These are phyloP conservation scores for Iris pallida DNA, from an alignment of 116 monocot genomes.

Conservation along the genomic window DNA sequence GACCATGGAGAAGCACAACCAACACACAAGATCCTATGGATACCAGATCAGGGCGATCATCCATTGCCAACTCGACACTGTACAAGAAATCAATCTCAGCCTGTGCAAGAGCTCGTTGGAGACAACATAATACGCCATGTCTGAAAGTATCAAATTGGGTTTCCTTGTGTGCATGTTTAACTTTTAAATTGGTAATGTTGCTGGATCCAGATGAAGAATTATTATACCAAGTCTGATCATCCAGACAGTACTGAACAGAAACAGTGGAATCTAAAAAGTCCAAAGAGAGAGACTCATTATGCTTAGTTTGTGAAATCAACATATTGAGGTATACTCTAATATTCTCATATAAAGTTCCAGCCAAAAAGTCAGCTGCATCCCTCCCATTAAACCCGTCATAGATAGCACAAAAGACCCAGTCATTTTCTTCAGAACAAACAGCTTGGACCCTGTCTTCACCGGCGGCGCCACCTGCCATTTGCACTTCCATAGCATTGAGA, in stretches of 20 bases:
- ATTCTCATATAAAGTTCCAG: constrained; percentile 75
- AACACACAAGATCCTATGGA: constrained; percentile 75
- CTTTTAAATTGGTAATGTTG: no score
- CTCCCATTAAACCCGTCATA: constrained; percentile 94
- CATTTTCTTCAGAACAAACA: constrained; percentile 81
- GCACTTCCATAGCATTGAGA: constrained; percentile 54
- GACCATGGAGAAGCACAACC: constrained; percentile 72
- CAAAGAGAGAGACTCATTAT: no score
- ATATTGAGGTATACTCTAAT: constrained; percentile 37
- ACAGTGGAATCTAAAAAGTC: no score
- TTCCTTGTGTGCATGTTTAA: no score
- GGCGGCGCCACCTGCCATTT: constrained; percentile 83
- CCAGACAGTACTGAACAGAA: no score
- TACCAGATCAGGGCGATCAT: constrained; percentile 72
- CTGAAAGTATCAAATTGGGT: no score
- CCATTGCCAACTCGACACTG: constrained; percentile 76
- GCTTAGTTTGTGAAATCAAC: no score
- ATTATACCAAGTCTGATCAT: no score
- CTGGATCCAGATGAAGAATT: constrained; percentile 17
- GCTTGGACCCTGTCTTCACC: constrained; percentile 92
- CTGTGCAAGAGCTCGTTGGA: constrained; percentile 50
- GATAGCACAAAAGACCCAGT: constrained; percentile 79
- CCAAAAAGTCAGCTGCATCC: constrained; percentile 83
- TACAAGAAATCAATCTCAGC: constrained; percentile 71
- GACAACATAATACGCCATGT: constrained; percentile 50